phyloP scores from a whole-genome alignment of 2,329 filamentous ascomycete genomes.

The Fusarium acutatum region DNA sequence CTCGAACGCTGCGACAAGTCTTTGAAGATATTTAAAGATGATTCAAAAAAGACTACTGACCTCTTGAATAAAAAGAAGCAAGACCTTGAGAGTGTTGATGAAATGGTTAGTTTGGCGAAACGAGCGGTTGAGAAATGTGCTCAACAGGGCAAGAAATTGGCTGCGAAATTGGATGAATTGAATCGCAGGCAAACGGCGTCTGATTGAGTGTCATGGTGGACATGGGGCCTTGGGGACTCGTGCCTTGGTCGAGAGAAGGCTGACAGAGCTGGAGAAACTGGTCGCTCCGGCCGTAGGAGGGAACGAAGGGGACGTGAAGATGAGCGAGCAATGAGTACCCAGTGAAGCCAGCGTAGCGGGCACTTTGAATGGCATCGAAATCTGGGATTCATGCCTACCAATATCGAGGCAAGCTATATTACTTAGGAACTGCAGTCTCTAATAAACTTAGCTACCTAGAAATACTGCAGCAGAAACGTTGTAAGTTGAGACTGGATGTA shows the following conservation, averaged over 20 bases:
- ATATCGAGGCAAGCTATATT: fast-evolving
- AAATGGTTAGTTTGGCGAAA: not conserved
- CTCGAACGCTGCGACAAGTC: not conserved
- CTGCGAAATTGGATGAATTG: not conserved
- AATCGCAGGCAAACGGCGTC: not conserved
- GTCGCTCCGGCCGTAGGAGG: not conserved
- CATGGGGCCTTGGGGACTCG: too few relatives aligned
- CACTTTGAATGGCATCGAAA: not conserved
- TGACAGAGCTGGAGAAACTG: not conserved
- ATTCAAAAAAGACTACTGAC: not conserved
- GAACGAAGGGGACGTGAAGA: fast-evolving
- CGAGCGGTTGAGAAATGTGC: not conserved
- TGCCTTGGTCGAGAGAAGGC: not conserved
- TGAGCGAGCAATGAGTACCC: not conserved
- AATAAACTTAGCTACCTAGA: not conserved
- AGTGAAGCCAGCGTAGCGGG: not conserved
- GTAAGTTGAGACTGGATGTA: not conserved
- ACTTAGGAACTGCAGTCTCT: not conserved
- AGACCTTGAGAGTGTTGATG: not conserved
- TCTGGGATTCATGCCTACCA: not conserved
- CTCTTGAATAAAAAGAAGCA: not conserved
- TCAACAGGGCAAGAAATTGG: not conserved
- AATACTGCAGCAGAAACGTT: fast-evolving
- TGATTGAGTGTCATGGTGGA: too few relatives aligned
- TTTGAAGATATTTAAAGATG: not conserved